A percentile compares a stretch with the other conserved stretches of the same genome.
phyloP scores from a whole-genome alignment of 495 filamentous ascomycete species.

The Cudoniella acicularis region DNA sequence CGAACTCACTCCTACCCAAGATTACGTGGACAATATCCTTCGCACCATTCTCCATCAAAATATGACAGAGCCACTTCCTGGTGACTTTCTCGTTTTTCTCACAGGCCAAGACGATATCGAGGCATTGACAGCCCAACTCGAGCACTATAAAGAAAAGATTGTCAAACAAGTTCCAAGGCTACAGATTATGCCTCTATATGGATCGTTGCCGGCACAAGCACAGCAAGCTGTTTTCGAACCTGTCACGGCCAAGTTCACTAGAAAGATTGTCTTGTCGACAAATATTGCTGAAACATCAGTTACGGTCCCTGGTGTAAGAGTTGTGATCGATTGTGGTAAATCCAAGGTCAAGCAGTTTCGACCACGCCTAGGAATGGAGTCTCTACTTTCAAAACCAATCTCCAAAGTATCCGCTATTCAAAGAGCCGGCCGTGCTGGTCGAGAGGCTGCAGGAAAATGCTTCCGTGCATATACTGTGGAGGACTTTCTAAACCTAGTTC shows the following conservation, averaged over 20 bases:
- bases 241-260: conserved; percentile 62
- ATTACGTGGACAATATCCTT: conserved; percentile 78
- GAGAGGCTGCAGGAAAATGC: conserved; percentile 88
- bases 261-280: conserved; percentile 89
- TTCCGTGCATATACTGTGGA: conserved; percentile 85
- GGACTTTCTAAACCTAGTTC: conserved; percentile 65
- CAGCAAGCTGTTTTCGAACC: conserved; percentile 85
- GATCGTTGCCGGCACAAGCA: conserved; percentile 56
- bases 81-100: conserved; percentile 91
- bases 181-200: conserved; percentile 44
- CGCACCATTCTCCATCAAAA: conserved; percentile 89
- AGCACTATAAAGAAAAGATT: conserved; percentile 70
- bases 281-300: conserved; percentile 99
- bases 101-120: conserved; percentile 94
- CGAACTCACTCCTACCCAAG: conserved; percentile 68
- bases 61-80: conserved; percentile 79
- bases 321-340: conserved; percentile 91
- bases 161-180: conserved; percentile 71
- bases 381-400: conserved; percentile 84
- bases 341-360: conserved; percentile 92
- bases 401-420: conserved; percentile 93
- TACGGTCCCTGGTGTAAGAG: conserved; percentile 88
- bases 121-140: conserved; percentile 70
- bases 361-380: conserved; percentile 79
- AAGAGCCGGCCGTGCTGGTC: conserved; percentile 84